Evolutionary conservation across 2,329 filamentous ascomycete species (phyloP).

Genomic region (Calonectria hongkongensis): DNA sequence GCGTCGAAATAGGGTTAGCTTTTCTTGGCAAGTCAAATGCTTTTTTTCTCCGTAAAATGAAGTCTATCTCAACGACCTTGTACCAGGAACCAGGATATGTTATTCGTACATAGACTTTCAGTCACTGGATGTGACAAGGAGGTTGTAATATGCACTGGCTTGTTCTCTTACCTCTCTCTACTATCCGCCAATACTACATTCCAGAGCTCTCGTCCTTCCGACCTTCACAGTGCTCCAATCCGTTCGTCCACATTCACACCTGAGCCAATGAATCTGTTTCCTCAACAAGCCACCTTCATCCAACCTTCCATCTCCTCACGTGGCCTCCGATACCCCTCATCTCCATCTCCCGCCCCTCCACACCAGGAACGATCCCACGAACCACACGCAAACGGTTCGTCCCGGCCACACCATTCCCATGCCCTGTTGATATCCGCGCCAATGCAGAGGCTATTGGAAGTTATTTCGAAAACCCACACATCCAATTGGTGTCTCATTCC

Average conservation of each 20-base stretch:
- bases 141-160: background rate
- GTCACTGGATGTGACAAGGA: background rate
- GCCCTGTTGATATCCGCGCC: constrained; percentile 15
- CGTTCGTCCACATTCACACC: background rate
- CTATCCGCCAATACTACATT: background rate
- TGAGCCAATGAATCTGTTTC: background rate
- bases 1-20: constrained; percentile 20
- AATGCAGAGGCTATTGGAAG: background rate
- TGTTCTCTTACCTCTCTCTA: background rate
- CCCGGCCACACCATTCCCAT: constrained; percentile 31
- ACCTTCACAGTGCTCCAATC: background rate
- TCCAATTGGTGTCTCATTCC: background rate
- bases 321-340: constrained; percentile 23
- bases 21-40: constrained; percentile 24
- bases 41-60: constrained; percentile 32
- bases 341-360: constrained; percentile 26
- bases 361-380: constrained; percentile 24
- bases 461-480: background rate
- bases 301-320: constrained; percentile 27
- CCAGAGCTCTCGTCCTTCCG: background rate
- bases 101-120: background rate
- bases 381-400: constrained; percentile 27
- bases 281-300: constrained; percentile 1
- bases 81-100: background rate
- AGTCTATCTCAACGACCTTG: constrained; percentile 34